Conservation (phyloP, 2,329 filamentous ascomycete species). For the Ilyonectria sp. region DNA sequence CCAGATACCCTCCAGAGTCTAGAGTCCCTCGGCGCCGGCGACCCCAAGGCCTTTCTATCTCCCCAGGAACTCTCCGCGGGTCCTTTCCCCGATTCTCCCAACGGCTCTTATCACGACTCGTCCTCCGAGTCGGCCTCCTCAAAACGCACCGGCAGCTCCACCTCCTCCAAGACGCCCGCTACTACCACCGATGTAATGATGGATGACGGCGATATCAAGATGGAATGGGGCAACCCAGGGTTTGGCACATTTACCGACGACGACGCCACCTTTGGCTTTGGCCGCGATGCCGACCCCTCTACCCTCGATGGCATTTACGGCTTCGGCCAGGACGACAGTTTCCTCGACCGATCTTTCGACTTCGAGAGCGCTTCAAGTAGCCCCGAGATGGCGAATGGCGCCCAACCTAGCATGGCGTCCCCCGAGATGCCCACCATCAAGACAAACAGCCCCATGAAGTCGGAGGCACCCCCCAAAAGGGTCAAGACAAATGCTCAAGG, state of each 20-base stretch:
- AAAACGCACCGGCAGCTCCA: slow-evolving; percentile 63
- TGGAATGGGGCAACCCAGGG: slow-evolving; percentile 60
- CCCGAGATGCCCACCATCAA: slow-evolving; percentile 60
- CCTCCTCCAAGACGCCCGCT: slow-evolving; percentile 61
- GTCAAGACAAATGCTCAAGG: slow-evolving; percentile 55
- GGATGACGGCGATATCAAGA: slow-evolving; percentile 58
- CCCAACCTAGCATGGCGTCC: slow-evolving; percentile 56
- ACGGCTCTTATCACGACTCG: slow-evolving; percentile 63
- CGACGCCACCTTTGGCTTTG: slow-evolving; percentile 55
- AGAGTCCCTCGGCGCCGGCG: slow-evolving; percentile 49
- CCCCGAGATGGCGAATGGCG: slow-evolving; percentile 57
- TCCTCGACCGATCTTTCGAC: slow-evolving; percentile 67
- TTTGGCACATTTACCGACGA: slow-evolving; percentile 56
- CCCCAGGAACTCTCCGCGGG: slow-evolving; percentile 54
- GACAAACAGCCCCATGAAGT: slow-evolving; percentile 49
- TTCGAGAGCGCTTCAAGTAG: slow-evolving; percentile 73
- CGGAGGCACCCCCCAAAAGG: slow-evolving; percentile 43
- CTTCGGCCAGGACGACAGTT: slow-evolving; percentile 58
- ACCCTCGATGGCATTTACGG: slow-evolving; percentile 50
- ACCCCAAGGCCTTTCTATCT: slow-evolving; percentile 52
- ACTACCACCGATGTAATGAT: slow-evolving; percentile 61
- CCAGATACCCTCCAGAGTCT: slow-evolving; percentile 56
- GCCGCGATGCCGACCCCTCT: slow-evolving; percentile 45
- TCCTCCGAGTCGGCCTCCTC: slow-evolving; percentile 67
- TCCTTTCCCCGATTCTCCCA: slow-evolving; percentile 60